Base-by-base conservation (phyloP, 2,329 filamentous ascomycete species). In the Fusarium agapanthi region DNA sequence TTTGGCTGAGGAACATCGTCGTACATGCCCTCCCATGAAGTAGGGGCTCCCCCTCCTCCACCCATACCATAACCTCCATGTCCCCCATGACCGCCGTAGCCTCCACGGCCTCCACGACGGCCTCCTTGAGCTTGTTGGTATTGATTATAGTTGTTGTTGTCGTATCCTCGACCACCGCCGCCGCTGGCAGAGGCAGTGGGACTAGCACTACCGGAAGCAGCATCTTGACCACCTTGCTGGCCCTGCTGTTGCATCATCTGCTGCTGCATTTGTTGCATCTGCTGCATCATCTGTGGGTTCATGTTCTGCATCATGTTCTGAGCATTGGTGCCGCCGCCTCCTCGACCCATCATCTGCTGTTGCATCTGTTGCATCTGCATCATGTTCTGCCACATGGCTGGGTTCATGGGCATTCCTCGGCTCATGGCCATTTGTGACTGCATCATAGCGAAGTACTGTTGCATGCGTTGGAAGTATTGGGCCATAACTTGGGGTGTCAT, bases 401-500 rank as follows among this genome's bases (percentile, higher is more conserved):
- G 92, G 81, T 93, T 95, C 89, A 91, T 90, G 80, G 84, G 86
- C 84, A 92, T 91, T 80, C 90, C 84, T 76, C 92, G 85, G 87
- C 90, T 95, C 91, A 95, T 95, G 54, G 91, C 92, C 89, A 97
- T 94, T 80, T 96, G 92, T 78, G 95, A 93, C 83, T 97, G 95
- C 94, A 97, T 96, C 88, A 97, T 91, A 64, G 92, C 88, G 82
- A 98, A 97, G 83, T 97, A 97, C 81, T 97, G 94, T 83, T 99
- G 96, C 95, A 99, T 98, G 53, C 95, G 91, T 81, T 97, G 94
- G 90, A 96, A 97, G 84, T 98, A 98, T 81, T 98, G 95, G 6
- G 96, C 96, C 95, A 98, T 98, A 86, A 97, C 92, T 79, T 97
- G 95, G 2, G 95, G 95, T 26, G 93, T 97, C 93, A 98, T 97